phyloP scores from a whole-genome alignment of 2,329 filamentous ascomycete species.

The Phialophora macrospora region DNA sequence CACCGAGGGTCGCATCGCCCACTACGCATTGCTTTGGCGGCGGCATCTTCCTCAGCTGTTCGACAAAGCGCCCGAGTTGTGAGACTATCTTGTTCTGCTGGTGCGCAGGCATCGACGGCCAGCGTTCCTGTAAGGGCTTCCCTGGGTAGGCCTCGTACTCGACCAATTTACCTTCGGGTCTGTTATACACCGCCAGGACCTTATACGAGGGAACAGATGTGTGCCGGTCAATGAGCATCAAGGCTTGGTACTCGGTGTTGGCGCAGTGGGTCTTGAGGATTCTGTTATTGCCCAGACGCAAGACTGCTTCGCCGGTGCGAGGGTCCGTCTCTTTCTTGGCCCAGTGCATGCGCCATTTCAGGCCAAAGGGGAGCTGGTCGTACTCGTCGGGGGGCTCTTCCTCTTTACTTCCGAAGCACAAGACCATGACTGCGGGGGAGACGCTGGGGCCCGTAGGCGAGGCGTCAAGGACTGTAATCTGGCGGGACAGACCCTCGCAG shows the following conservation, averaged over 20 bases:
- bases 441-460: slow-evolving; percentile 1
- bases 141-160: slow-evolving; percentile 38
- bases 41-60: slow-evolving; percentile 39
- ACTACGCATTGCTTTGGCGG: slow-evolving; percentile 39
- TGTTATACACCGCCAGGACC: slow-evolving; percentile 37
- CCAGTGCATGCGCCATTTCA: slow-evolving; percentile 38
- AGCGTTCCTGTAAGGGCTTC: slow-evolving; percentile 32
- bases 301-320: slow-evolving; percentile 32
- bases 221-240: slow-evolving; percentile 37
- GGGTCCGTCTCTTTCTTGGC: slow-evolving; percentile 37
- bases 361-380: slow-evolving; percentile 35
- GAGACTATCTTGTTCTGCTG: slow-evolving; percentile 37
- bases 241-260: slow-evolving; percentile 39
- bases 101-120: slow-evolving; percentile 35
- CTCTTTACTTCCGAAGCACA: slow-evolving; percentile 34
- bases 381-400: slow-evolving; percentile 38
- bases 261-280: slow-evolving; percentile 38
- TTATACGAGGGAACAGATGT: slow-evolving; percentile 38
- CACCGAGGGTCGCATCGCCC: slow-evolving; percentile 38
- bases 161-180: slow-evolving; percentile 38
- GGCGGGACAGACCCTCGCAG: background rate
- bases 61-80: slow-evolving; percentile 38
- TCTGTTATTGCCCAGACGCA: slow-evolving; percentile 35
- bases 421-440: slow-evolving; percentile 30
- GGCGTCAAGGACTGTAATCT: slow-evolving; percentile 3